phyloP scores from a whole-genome alignment of 2,329 filamentous ascomycete genomes.

The Ophiostoma sp. region DNA sequence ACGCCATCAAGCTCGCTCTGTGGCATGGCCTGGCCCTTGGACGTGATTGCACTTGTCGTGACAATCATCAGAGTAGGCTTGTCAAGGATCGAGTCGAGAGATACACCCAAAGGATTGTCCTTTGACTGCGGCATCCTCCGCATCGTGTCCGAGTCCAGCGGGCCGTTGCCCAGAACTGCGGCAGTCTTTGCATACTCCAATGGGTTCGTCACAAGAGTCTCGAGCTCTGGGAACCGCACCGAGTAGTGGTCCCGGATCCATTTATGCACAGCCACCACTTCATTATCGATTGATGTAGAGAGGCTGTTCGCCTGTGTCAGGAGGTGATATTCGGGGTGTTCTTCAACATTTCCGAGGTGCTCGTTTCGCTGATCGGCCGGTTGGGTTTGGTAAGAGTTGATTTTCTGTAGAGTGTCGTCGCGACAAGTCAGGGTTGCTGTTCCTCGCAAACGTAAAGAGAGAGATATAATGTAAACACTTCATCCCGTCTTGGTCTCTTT shows the following conservation, averaged over 20 bases:
- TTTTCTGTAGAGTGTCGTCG: constrained; percentile 61
- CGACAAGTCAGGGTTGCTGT: constrained; percentile 59
- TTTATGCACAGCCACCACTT: constrained; percentile 91
- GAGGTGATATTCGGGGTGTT: constrained; percentile 85
- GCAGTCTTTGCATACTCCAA: constrained; percentile 95
- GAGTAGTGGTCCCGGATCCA: constrained; percentile 96
- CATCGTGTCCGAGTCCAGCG: constrained; percentile 74
- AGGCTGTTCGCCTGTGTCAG: constrained; percentile 83
- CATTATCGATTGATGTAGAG: constrained; percentile 87
- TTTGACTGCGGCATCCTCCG: constrained; percentile 69
- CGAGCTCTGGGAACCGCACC: constrained; percentile 84
- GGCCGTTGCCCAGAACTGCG: constrained; percentile 85
- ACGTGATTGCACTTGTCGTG: constrained; percentile 87
- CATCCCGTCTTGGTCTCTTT: constrained; percentile 21
- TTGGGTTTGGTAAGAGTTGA: constrained; percentile 67
- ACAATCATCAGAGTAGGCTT: constrained; percentile 93
- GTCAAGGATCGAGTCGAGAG: constrained; percentile 76
- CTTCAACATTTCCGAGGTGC: constrained; percentile 76
- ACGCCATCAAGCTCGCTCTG: constrained; percentile 70
- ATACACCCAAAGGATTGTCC: constrained; percentile 69
- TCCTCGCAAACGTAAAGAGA: constrained; percentile 35
- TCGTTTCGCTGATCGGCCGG: constrained; percentile 57
- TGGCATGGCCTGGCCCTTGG: constrained; percentile 71
- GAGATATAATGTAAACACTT: constrained; percentile 54
- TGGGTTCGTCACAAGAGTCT: constrained; percentile 82